phyloP scores from a whole-genome alignment of 129 eudicot genomes.

The Lonicera japonica region DNA sequence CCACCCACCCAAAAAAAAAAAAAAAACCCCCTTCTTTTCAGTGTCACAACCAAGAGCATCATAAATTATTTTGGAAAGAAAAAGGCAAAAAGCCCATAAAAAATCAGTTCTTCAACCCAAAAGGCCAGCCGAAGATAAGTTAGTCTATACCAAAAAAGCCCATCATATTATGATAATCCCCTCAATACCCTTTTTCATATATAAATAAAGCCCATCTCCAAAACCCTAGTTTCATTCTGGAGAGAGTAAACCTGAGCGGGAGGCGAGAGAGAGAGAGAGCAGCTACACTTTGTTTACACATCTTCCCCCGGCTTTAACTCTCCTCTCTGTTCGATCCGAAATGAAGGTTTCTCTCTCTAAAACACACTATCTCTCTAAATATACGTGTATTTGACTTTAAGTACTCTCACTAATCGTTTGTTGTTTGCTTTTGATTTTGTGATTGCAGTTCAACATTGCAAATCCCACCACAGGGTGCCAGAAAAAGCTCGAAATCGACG shows the following conservation, averaged over 20 bases:
- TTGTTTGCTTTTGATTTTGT: background rate
- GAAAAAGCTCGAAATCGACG: slow-evolving; percentile 56
- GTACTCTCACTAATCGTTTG: background rate
- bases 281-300: background rate
- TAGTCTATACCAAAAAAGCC: too few relatives aligned
- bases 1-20: too few relatives aligned
- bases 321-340: background rate
- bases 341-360: slow-evolving; percentile 5
- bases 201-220: background rate
- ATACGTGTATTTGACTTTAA: background rate
- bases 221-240: background rate
- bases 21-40: too few relatives aligned
- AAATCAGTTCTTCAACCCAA: too few relatives aligned
- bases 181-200: background rate
- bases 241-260: background rate
- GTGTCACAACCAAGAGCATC: too few relatives aligned
- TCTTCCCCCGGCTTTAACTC: background rate
- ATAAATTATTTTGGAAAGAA: too few relatives aligned
- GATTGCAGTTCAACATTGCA: slow-evolving; percentile 42
- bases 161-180: too few relatives aligned
- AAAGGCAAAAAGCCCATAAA: too few relatives aligned
- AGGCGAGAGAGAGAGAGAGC: too few relatives aligned
- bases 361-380: background rate
- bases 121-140: too few relatives aligned
- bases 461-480: slow-evolving; percentile 55